phyloP scores from a whole-genome alignment of 352 stramenopile genomes.

The Globisporangium okanoganense region DNA sequence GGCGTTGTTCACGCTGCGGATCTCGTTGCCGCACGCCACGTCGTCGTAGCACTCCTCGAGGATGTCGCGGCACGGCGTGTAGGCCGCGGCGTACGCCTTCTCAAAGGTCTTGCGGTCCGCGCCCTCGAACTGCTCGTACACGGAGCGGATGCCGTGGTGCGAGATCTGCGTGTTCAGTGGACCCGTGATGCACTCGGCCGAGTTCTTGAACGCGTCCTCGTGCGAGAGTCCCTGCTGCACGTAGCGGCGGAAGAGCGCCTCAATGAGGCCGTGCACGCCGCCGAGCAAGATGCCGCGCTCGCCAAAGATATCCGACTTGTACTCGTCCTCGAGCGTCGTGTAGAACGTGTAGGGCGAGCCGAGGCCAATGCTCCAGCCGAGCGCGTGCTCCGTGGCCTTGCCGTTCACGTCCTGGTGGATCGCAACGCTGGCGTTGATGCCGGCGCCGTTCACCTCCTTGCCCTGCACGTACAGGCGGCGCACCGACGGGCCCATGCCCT shows the following conservation, averaged over 20 bases:
- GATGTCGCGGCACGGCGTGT: conserved; percentile 96
- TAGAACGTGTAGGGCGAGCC: conserved; percentile 98
- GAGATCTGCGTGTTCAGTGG: conserved; percentile 97
- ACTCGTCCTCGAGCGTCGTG: conserved; percentile 95
- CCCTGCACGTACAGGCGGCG: conserved; percentile 97
- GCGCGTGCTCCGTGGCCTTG: conserved; percentile 92
- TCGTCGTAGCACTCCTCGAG: conserved; percentile 99
- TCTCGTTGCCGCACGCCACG: conserved; percentile 97
- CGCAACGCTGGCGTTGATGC: conserved; percentile 97
- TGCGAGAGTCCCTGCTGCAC: conserved; percentile 91
- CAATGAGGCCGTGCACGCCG: conserved; percentile 96
- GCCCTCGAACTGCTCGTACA: conserved; percentile 92
- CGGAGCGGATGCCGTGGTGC: conserved; percentile 95
- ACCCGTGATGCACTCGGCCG: conserved; percentile 96
- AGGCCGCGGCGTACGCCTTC: conserved; percentile 94
- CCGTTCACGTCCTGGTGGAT: conserved; percentile 95
- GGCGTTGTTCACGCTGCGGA: conserved; percentile 97
- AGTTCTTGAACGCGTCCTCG: conserved; percentile 96
- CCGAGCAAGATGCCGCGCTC: conserved; percentile 97
- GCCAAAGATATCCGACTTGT: conserved; percentile 98
- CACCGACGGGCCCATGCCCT: conserved; percentile 97
- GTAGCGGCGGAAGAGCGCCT: conserved; percentile 97
- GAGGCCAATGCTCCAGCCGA: conserved; percentile 96
- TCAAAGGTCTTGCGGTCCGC: conserved; percentile 94
- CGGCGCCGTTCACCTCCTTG: conserved; percentile 97